Evolutionary conservation across 78 protist genomes (phyloP).

Genomic region (Isochrysis galbana): DNA sequence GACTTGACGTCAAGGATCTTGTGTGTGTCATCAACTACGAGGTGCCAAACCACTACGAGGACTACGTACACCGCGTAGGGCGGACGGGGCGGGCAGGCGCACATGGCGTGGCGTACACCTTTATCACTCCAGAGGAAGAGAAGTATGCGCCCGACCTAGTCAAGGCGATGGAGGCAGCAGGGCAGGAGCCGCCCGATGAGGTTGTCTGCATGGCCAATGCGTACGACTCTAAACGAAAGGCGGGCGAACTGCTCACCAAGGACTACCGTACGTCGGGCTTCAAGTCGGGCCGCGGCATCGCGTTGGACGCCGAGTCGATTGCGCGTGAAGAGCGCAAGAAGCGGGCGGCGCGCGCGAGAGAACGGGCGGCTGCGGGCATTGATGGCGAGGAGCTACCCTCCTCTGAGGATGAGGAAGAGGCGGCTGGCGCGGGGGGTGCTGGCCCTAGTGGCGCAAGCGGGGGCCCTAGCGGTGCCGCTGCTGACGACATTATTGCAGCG

Average conservation of each 20-base stretch:
- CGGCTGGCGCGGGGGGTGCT: too few species aligned
- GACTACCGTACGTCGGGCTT: conserved; percentile 2
- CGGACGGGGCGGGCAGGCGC: conserved; percentile 96
- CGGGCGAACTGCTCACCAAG: not conserved
- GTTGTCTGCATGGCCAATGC: conserved; percentile 1
- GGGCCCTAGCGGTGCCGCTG: too few species aligned
- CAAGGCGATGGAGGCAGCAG: conserved; percentile 28
- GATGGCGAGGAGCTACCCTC: not conserved
- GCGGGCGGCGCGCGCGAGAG: not conserved
- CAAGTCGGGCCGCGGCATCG: not conserved
- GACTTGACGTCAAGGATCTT: conserved; percentile 92
- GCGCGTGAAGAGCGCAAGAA: not conserved
- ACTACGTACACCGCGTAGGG: conserved; percentile 97
- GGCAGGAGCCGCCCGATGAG: conserved; percentile 19
- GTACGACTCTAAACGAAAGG: not conserved
- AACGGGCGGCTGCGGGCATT: not conserved
- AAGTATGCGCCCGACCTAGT: conserved; percentile 34
- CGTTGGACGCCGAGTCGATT: not conserved
- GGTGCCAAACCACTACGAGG: conserved; percentile 91
- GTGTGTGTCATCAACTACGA: conserved; percentile 44
- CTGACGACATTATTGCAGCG: too few species aligned
- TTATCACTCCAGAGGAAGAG: conserved; percentile 78
- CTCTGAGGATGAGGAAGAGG: not conserved
- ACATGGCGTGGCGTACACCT: conserved; percentile 89
- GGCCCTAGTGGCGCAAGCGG: too few species aligned